phyloP scores from a whole-genome alignment of 2,329 filamentous ascomycete genomes.

The Pyricularia pennisetigena region DNA sequence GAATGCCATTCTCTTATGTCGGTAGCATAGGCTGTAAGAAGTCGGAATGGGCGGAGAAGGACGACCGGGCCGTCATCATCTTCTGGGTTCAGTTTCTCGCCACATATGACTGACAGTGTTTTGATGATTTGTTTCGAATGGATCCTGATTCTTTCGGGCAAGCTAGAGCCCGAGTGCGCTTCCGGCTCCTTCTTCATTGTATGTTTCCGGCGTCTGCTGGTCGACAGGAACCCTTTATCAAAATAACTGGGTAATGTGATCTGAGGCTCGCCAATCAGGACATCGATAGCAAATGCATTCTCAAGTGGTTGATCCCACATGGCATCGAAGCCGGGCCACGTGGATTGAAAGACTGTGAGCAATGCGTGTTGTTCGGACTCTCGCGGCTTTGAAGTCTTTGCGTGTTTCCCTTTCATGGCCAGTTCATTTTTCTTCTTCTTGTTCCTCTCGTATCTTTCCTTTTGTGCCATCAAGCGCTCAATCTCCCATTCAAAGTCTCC shows the following conservation, averaged over 20 bases:
- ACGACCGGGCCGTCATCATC: not conserved
- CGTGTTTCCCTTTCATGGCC: not conserved
- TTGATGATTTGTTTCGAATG: constrained; percentile 5
- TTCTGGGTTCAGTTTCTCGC: not conserved
- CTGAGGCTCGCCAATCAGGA: not conserved
- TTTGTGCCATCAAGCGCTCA: constrained; percentile 5
- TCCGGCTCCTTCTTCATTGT: not conserved
- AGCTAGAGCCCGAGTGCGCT: not conserved
- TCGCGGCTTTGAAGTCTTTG: not conserved
- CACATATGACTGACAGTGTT: constrained; percentile 3
- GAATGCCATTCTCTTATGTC: not conserved
- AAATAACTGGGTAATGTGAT: not conserved
- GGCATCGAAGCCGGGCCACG: not conserved
- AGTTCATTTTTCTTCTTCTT: not conserved
- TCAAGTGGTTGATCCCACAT: not conserved
- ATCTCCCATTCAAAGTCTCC: constrained; percentile 10
- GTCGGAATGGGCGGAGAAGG: not conserved
- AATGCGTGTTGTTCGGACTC: not conserved
- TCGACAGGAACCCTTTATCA: not conserved
- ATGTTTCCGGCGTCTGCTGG: not conserved
- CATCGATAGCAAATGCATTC: not conserved
- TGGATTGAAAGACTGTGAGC: not conserved
- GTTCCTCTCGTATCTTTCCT: not conserved
- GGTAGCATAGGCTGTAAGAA: not conserved
- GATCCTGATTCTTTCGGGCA: constrained; percentile 11